Percentiles rank a stretch among this genome's conserved stretches.
Evolutionary conservation across 164 flowering plant genomes (phyloP).

Genomic region (Chimonanthus praecox): DNA sequence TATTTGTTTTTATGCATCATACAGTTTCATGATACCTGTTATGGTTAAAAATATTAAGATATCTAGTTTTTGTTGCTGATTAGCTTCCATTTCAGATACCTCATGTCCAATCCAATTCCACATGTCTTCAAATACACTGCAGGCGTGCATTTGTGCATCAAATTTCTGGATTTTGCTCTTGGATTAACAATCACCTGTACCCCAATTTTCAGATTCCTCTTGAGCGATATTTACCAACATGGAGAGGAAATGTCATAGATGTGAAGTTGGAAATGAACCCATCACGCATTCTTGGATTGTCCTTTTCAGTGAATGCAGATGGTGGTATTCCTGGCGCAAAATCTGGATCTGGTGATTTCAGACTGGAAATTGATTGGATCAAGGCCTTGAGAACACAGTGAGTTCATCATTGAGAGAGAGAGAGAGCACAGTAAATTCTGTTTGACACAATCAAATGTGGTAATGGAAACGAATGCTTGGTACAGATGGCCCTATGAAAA

Average conservation of each 20-base stretch:
- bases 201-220: constrained; percentile 66
- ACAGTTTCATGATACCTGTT: too few species aligned
- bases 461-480: background rate
- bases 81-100: background rate
- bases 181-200: background rate
- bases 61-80: background rate
- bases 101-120: background rate
- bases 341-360: constrained; percentile 87
- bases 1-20: too few species aligned
- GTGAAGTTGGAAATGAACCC: constrained; percentile 88
- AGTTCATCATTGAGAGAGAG: background rate
- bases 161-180: background rate
- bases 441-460: background rate
- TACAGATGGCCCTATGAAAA: background rate
- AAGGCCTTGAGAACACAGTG: constrained; percentile 59
- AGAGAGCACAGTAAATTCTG: background rate
- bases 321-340: constrained; percentile 67
- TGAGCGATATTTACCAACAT: constrained; percentile 74
- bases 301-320: constrained; percentile 80
- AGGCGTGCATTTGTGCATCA: background rate
- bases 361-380: constrained; percentile 83
- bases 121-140: background rate
- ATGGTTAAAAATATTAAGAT: too few species aligned
- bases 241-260: constrained; percentile 94
- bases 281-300: constrained; percentile 82